Conservation (phyloP, 208 protist genomes). For the Vickermania spadyakhi region DNA sequence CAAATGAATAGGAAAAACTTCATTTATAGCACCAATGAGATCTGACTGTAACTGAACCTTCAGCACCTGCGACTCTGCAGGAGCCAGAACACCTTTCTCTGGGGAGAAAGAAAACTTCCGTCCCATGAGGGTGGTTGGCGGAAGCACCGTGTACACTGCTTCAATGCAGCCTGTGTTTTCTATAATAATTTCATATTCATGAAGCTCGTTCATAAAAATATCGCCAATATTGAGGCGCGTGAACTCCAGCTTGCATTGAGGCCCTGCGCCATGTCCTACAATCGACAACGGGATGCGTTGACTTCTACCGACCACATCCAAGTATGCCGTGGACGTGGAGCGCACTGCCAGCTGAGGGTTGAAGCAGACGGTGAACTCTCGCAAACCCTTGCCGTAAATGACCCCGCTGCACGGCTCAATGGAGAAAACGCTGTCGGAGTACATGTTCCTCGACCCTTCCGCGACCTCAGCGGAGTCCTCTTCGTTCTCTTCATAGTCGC, state of each 20-base stretch:
- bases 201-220: slow-evolving; percentile 90
- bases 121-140: slow-evolving; percentile 41
- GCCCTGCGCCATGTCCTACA: slow-evolving; percentile 75
- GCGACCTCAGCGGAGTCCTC: not conserved
- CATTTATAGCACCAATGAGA: slow-evolving; percentile 81
- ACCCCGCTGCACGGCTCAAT: slow-evolving; percentile 81
- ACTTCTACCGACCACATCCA: slow-evolving; percentile 66
- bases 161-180: slow-evolving; percentile 89
- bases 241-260: slow-evolving; percentile 87
- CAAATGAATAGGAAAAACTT: slow-evolving; percentile 85
- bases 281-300: slow-evolving; percentile 76
- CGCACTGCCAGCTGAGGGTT: slow-evolving; percentile 72
- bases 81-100: slow-evolving; percentile 52
- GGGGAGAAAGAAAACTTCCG: slow-evolving; percentile 83
- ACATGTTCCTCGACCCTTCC: slow-evolving; percentile 14
- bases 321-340: slow-evolving; percentile 65
- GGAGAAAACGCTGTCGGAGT: slow-evolving; percentile 81
- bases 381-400: slow-evolving; percentile 60
- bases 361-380: slow-evolving; percentile 88
- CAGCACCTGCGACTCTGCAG: slow-evolving; percentile 51
- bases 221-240: slow-evolving; percentile 87
- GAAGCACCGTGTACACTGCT: slow-evolving; percentile 76
- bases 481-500: slow-evolving; percentile 7
- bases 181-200: slow-evolving; percentile 88
- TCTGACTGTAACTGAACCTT: slow-evolving; percentile 76